Percentiles rank a stretch among this genome's conserved stretches.
phyloP scores from a whole-genome alignment of 1,284 basidiomycete species.

The Cryptococcus sp. region DNA sequence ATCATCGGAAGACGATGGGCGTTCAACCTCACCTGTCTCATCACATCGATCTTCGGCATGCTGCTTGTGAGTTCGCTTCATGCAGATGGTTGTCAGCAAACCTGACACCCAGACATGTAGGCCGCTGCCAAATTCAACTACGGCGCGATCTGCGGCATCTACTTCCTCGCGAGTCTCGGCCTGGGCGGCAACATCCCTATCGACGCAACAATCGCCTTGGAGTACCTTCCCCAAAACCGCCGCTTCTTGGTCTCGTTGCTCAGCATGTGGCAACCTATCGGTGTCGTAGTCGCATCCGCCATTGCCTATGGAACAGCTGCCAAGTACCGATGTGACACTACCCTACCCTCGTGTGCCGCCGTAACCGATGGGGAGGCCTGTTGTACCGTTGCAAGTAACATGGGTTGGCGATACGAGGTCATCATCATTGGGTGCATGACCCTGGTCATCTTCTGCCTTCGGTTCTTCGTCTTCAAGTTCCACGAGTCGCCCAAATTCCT shows the following conservation, averaged over 20 bases:
- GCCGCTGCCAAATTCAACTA: slow-evolving; percentile 45
- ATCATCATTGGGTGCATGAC: slow-evolving; percentile 58
- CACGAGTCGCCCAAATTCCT: slow-evolving; percentile 75
- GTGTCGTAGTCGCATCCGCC: slow-evolving; percentile 62
- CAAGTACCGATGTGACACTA: slow-evolving; percentile 32
- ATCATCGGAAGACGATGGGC: slow-evolving; percentile 59
- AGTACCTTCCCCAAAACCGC: slow-evolving; percentile 52
- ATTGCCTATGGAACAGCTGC: slow-evolving; percentile 56
- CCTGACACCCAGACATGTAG: slow-evolving; percentile 54
- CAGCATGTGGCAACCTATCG: slow-evolving; percentile 52
- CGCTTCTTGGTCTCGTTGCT: slow-evolving; percentile 54
- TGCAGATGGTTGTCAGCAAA: slow-evolving; percentile 59
- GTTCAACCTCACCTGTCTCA: slow-evolving; percentile 72
- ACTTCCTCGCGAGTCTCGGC: slow-evolving; percentile 54
- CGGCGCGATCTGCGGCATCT: slow-evolving; percentile 46
- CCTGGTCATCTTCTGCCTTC: slow-evolving; percentile 58
- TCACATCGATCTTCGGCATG: slow-evolving; percentile 67
- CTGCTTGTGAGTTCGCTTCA: slow-evolving; percentile 27
- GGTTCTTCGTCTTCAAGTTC: slow-evolving; percentile 72
- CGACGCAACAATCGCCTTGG: slow-evolving; percentile 75
- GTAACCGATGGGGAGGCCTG: slow-evolving; percentile 56
- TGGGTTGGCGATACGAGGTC: slow-evolving; percentile 65
- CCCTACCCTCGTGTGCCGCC: slow-evolving; percentile 32
- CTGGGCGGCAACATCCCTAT: slow-evolving; percentile 60
- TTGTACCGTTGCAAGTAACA: slow-evolving; percentile 55